These are phyloP conservation scores for Ceratobasidium sp. DNA, from an alignment of 1,284 basidiomycete genomes.

Conservation along the genomic window DNA sequence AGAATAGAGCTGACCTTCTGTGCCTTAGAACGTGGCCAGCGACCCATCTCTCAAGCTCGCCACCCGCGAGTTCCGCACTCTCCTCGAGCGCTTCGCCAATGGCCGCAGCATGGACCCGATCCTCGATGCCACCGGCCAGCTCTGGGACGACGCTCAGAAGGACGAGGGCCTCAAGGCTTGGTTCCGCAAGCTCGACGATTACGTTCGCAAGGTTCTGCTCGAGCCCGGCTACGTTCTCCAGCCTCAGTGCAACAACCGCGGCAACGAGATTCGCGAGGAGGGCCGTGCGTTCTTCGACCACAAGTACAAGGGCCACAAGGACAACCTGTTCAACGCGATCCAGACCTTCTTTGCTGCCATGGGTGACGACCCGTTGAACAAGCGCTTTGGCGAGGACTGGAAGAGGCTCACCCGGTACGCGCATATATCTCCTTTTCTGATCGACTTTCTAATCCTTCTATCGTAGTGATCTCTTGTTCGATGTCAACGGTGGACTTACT, in stretches of 20 bases:
- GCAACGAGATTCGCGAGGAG: constrained; percentile 64
- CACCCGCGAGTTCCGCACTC: constrained; percentile 70
- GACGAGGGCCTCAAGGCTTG: constrained; percentile 81
- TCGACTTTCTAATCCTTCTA: background rate
- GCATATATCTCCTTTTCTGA: background rate
- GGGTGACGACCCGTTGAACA: constrained; percentile 84
- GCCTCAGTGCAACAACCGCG: constrained; percentile 72
- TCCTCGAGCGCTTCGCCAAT: constrained; percentile 93
- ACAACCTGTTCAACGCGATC: constrained; percentile 75
- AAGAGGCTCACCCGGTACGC: constrained; percentile 66
- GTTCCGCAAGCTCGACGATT: constrained; percentile 74
- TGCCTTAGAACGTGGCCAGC: constrained; percentile 52
- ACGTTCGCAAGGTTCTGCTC: constrained; percentile 75
- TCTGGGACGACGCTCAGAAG: constrained; percentile 77
- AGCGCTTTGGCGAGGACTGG: constrained; percentile 82
- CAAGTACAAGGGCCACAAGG: constrained; percentile 87
- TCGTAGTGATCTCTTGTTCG: constrained; percentile 74
- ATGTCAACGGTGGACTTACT: constrained; percentile 78
- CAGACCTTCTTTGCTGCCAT: constrained; percentile 83
- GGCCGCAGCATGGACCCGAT: constrained; percentile 70
- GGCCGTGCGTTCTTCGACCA: constrained; percentile 83
- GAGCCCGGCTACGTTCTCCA: constrained; percentile 91
- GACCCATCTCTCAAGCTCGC: constrained; percentile 67
- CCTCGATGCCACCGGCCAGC: constrained; percentile 72
- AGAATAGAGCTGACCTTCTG: too few species aligned